A percentile compares a stretch with the other conserved stretches of the same genome.
phyloP scores from a whole-genome alignment of 1,284 basidiomycete species.

The Boletus semigastroideus region DNA sequence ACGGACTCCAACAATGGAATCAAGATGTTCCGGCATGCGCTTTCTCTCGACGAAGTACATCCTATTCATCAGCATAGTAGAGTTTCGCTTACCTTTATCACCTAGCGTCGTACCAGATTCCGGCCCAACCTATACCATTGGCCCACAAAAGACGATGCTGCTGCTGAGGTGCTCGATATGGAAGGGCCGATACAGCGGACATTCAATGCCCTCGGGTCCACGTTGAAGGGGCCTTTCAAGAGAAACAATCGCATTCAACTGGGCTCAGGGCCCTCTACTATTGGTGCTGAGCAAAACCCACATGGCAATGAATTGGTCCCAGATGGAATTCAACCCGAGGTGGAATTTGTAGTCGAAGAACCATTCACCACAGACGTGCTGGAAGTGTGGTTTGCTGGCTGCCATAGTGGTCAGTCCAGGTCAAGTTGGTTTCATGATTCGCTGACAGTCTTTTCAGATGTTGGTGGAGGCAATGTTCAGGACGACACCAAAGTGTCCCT shows the following conservation, averaged over 20 bases:
- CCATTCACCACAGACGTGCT: conserved; percentile 44
- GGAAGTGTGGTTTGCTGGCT: conserved; percentile 67
- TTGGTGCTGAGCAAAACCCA: neutral
- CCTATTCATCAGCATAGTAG: conserved; percentile 2
- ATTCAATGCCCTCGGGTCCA: neutral
- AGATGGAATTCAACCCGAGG: neutral
- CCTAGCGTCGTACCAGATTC: conserved; percentile 54
- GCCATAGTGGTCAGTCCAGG: conserved; percentile 50
- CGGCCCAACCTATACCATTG: conserved; percentile 52
- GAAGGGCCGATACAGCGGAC: neutral
- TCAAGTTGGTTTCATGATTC: neutral
- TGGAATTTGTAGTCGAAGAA: conserved; percentile 18
- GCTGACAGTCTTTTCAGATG: conserved; percentile 42
- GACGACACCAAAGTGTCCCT: conserved; percentile 47
- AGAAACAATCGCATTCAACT: neutral
- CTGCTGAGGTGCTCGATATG: conserved; percentile 12
- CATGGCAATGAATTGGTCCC: neutral
- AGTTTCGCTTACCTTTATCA: conserved; percentile 9
- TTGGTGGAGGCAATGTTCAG: conserved; percentile 61
- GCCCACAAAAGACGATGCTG: conserved; percentile 28
- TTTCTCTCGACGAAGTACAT: conserved; percentile 62
- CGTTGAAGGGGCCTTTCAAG: neutral
- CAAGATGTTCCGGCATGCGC: conserved; percentile 59
- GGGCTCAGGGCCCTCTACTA: neutral
- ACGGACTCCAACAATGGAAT: conserved; percentile 57